phyloP scores from a whole-genome alignment of 257 asterid genomes.

The Capsicum baccatum region DNA sequence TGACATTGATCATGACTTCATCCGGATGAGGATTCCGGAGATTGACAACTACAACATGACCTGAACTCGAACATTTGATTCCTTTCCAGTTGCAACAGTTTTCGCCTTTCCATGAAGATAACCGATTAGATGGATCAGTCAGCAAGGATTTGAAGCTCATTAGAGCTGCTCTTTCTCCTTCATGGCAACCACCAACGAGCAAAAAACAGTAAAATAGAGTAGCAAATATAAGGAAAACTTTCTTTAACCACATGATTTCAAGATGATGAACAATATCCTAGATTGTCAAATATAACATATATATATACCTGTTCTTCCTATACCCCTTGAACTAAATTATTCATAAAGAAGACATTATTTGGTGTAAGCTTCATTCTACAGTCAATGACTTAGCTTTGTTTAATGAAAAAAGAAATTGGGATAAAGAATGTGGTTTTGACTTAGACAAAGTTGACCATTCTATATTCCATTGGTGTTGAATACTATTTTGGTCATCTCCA shows the following conservation, averaged over 20 bases:
- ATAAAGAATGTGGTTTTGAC: too few relatives aligned
- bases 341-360: too few relatives aligned
- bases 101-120: conserved; percentile 30
- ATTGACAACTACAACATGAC: conserved; percentile 24
- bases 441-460: too few relatives aligned
- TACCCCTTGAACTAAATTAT: too few relatives aligned
- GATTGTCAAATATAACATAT: too few relatives aligned
- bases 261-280: background rate
- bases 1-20: background rate
- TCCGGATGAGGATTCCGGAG: conserved; percentile 30
- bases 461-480: too few relatives aligned
- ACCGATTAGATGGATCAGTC: conserved; percentile 27
- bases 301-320: too few relatives aligned
- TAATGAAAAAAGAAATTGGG: too few relatives aligned
- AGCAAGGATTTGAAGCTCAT: conserved; percentile 28
- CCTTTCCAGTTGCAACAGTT: conserved; percentile 32
- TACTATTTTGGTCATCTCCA: too few relatives aligned
- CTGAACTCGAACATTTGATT: conserved; percentile 27
- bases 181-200: background rate
- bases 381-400: too few relatives aligned
- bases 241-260: background rate
- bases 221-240: background rate
- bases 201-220: conserved; percentile 8
- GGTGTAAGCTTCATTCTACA: too few relatives aligned
- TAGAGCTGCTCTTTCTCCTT: conserved; percentile 27